Conservation (phyloP, 2,329 filamentous ascomycete genomes). For the Diaporthe batatas region DNA sequence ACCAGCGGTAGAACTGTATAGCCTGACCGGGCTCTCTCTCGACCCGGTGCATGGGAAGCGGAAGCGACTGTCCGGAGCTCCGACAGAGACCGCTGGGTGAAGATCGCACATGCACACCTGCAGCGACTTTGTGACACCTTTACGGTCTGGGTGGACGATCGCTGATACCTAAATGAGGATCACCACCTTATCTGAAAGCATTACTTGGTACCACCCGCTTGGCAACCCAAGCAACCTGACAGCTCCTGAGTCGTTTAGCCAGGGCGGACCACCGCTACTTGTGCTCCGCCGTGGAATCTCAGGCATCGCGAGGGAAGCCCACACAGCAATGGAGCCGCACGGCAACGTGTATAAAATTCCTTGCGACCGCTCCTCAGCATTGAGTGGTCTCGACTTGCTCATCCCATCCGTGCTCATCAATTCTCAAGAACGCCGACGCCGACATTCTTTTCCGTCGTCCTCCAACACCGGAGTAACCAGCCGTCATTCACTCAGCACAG, state of each 20-base stretch:
- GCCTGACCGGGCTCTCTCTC: constrained; percentile 7
- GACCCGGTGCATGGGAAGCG: constrained; percentile 16
- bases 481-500: background rate
- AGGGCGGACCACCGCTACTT: constrained; percentile 14
- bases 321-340: constrained; percentile 28
- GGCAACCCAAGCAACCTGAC: constrained; percentile 21
- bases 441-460: constrained; percentile 20
- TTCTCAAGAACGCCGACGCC: background rate
- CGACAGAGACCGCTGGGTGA: constrained; percentile 14
- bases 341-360: constrained; percentile 30
- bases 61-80: background rate
- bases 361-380: background rate
- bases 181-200: constrained; percentile 10
- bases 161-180: constrained; percentile 28
- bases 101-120: constrained; percentile 22
- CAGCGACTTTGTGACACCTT: background rate
- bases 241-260: constrained; percentile 26
- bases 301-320: constrained; percentile 24
- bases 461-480: background rate
- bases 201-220: constrained; percentile 28
- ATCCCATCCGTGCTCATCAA: constrained; percentile 18
- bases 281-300: constrained; percentile 14
- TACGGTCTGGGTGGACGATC: constrained; percentile 21
- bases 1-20: background rate
- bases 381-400: background rate